These are phyloP conservation scores for Sphaerobolus stellatus DNA, from an alignment of 1,284 basidiomycete genomes.

Conservation along the genomic window DNA sequence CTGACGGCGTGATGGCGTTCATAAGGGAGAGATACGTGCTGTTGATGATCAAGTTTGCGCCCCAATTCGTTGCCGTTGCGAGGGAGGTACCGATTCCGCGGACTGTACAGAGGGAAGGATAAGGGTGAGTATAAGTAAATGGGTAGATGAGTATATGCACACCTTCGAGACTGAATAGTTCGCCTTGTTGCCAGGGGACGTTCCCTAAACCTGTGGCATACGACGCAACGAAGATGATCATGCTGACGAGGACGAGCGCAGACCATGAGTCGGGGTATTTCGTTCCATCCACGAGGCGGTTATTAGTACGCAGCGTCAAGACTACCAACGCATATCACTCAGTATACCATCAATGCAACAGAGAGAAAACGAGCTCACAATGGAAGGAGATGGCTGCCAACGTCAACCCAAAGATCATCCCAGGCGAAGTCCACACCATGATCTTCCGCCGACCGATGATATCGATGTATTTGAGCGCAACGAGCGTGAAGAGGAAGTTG, in stretches of 20 bases:
- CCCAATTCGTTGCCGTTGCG: constrained; percentile 81
- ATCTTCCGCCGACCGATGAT: constrained; percentile 74
- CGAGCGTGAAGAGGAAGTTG: constrained; percentile 80
- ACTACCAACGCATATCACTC: constrained; percentile 36
- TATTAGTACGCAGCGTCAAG: constrained; percentile 66
- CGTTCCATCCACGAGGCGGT: constrained; percentile 62
- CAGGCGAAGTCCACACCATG: constrained; percentile 75
- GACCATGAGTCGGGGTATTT: constrained; percentile 67
- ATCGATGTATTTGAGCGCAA: constrained; percentile 82
- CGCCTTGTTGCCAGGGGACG: constrained; percentile 87
- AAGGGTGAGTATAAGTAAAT: constrained; percentile 10
- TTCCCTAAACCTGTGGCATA: constrained; percentile 79
- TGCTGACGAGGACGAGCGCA: constrained; percentile 68
- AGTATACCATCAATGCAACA: neutral
- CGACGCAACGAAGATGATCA: constrained; percentile 81
- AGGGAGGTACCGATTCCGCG: constrained; percentile 80
- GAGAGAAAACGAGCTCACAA: constrained; percentile 47
- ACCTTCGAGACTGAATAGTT: constrained; percentile 77
- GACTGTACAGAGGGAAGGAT: constrained; percentile 39
- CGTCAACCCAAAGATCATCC: constrained; percentile 72
- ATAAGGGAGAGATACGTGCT: constrained; percentile 81
- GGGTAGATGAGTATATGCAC: too few species aligned
- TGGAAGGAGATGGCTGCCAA: constrained; percentile 75
- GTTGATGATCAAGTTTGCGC: constrained; percentile 74
- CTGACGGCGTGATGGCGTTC: constrained; percentile 70